These are phyloP conservation scores for Blastocystis sp. DNA, from an alignment of 352 stramenopile genomes.

Conservation along the genomic window DNA sequence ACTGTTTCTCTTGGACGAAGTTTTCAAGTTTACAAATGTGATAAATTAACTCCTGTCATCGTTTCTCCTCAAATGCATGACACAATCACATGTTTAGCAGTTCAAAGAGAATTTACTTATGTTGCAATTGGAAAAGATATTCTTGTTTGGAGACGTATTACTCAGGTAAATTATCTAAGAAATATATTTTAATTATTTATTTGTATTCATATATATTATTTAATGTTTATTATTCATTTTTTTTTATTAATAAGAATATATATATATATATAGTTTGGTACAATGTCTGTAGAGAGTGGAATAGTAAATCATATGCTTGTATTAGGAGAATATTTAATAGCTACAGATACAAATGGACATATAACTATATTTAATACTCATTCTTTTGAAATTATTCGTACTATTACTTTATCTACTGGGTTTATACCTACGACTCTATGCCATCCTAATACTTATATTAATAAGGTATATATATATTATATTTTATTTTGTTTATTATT, in stretches of 20 bases:
- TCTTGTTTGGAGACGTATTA: slow-evolving; percentile 35
- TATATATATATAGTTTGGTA: too few species aligned
- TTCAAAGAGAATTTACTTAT: slow-evolving; percentile 50
- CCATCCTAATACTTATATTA: slow-evolving; percentile 62
- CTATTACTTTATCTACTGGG: slow-evolving; percentile 47
- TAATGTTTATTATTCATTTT: too few species aligned
- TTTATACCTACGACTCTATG: slow-evolving; percentile 58
- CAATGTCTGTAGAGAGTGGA: not conserved
- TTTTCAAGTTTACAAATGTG: slow-evolving; percentile 65
- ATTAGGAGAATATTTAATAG: slow-evolving; percentile 36
- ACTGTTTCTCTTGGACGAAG: slow-evolving; percentile 58
- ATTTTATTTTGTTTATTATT: too few species aligned
- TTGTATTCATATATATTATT: too few species aligned
- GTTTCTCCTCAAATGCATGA: slow-evolving; percentile 59
- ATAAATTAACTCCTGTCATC: slow-evolving; percentile 59
- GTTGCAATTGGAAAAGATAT: slow-evolving; percentile 58
- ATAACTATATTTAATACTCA: slow-evolving; percentile 39
- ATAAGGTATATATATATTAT: too few species aligned
- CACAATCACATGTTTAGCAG: slow-evolving; percentile 51
- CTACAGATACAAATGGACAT: slow-evolving; percentile 11
- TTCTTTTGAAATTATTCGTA: slow-evolving; percentile 52
- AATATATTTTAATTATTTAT: too few species aligned
- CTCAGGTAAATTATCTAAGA: too few species aligned
- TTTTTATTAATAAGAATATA: too few species aligned
- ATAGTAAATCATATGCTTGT: not conserved